A percentile compares a stretch with the other conserved stretches of the same genome.
phyloP scores from a whole-genome alignment of 1,284 basidiomycete genomes.

The Inonotus obliquus region DNA sequence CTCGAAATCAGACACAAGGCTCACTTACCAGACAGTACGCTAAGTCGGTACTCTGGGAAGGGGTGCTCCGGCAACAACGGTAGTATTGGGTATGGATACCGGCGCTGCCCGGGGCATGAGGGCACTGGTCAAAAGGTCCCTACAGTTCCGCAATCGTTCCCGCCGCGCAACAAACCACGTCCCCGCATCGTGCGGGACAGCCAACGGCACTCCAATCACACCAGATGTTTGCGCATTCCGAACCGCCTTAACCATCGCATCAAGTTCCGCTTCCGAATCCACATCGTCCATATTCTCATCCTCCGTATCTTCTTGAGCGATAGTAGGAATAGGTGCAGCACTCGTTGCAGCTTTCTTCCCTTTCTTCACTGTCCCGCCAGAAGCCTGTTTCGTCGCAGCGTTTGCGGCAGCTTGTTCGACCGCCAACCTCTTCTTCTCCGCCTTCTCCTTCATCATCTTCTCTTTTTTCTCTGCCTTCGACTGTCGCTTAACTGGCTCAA shows the following conservation, averaged over 20 bases:
- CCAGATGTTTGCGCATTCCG: conserved; percentile 52
- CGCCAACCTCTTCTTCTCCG: conserved; percentile 67
- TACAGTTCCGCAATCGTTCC: conserved; percentile 64
- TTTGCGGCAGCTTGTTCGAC: conserved; percentile 60
- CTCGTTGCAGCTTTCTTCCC: conserved; percentile 40
- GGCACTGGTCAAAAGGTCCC: conserved; percentile 58
- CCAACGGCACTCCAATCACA: conserved; percentile 43
- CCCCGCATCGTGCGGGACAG: conserved; percentile 43
- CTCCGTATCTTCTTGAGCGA: conserved; percentile 38
- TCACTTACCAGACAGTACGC: background rate
- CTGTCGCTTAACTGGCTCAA: conserved; percentile 85
- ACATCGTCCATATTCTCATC: conserved; percentile 74
- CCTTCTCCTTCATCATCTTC: conserved; percentile 70
- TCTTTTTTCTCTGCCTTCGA: conserved; percentile 80
- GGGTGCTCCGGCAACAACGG: background rate
- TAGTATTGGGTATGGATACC: background rate
- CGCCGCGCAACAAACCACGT: conserved; percentile 74
- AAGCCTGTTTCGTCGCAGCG: conserved; percentile 36
- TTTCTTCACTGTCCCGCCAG: conserved; percentile 48
- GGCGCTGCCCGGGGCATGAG: conserved; percentile 29
- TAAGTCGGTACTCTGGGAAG: background rate
- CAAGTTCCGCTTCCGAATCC: conserved; percentile 72
- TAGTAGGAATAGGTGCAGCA: conserved; percentile 23
- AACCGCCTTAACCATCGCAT: conserved; percentile 49
- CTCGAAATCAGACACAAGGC: no score